phyloP scores from a whole-genome alignment of 2,329 filamentous ascomycete genomes.

The Aspergillus luchuensis region DNA sequence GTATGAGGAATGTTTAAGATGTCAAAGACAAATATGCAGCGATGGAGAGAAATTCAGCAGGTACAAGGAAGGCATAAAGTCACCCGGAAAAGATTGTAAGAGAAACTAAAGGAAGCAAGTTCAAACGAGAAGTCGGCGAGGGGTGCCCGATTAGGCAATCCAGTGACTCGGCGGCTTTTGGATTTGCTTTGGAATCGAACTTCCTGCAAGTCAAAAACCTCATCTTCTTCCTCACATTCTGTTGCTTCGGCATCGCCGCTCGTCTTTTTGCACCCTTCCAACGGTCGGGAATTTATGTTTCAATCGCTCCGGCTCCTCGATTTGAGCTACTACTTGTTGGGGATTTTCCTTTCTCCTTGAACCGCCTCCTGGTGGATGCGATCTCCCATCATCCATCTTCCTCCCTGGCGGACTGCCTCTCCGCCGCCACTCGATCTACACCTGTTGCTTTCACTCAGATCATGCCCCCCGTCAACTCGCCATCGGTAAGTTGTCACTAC shows the following conservation, averaged over 20 bases:
- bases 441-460: constrained; percentile 10
- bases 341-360: not conserved
- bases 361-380: not conserved
- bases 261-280: not conserved
- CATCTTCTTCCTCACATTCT: not conserved
- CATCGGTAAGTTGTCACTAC: constrained; percentile 39
- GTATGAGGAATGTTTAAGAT: not conserved
- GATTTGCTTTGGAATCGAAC: too few species aligned
- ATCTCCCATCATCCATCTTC: constrained; percentile 2
- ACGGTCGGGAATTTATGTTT: not conserved
- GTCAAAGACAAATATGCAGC: not conserved
- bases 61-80: not conserved
- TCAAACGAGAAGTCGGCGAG: not conserved
- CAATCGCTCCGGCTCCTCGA: not conserved
- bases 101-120: not conserved
- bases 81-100: not conserved
- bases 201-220: too few species aligned
- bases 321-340: not conserved
- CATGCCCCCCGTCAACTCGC: constrained; percentile 49
- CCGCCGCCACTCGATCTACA: constrained; percentile 10
- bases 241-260: not conserved
- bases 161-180: constrained; percentile 7
- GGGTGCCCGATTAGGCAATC: constrained; percentile 9
- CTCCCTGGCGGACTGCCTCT: constrained; percentile 14
- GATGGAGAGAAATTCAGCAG: too few species aligned